Base-by-base conservation (phyloP, 176 grass and related monocot genomes). In the Eragrostis nindensis region DNA sequence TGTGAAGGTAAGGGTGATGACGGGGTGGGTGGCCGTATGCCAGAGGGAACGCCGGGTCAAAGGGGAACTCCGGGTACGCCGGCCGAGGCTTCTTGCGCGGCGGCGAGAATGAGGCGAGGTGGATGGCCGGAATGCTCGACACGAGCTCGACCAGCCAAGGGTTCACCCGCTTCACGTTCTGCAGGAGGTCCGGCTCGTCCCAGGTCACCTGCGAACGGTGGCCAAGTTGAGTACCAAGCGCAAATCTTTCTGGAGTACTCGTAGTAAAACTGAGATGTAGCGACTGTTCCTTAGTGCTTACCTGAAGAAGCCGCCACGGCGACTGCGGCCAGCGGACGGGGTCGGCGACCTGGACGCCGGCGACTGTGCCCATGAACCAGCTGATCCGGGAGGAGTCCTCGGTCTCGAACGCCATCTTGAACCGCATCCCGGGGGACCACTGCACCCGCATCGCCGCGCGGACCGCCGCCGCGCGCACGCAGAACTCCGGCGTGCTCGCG, bases 401-500 rank as follows among this genome's bases (percentile, higher is more conserved):
- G 12, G 94, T 97, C 84, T 97, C 94, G 71, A 94, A 97, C 21
- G 94, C 89, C 94, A 97, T 97, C 74, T 97, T 97, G 71, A 97
- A 97, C 75, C 94, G 86, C 91, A 97, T 92, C 66, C 94, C 94
- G 0, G 89, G 89, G 42, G 82, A 89, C 94, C 40, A 95, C 22
- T 87, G 84, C 2, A 92, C 78, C 56, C 84, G 89, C 89, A 85
- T 85, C 5, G 82, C 89, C 19, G 87, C 55, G 41, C 70, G 73
- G 16, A 95, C 89, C 0, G 87, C 68, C 0, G 77, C 77, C 12
- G 87, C 77, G 53, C 86, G 74, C 17, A 92, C 87, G 21, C 85
- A 88, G 71, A 95, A 95, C 69, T 92, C 92, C 14, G 92, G 92
- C 21, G 92, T 90, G 61, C 87, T 87, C 19, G 92, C 87, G 48